Conservation (phyloP, 169 alveolate species). For the Plasmodium sp. region DNA sequence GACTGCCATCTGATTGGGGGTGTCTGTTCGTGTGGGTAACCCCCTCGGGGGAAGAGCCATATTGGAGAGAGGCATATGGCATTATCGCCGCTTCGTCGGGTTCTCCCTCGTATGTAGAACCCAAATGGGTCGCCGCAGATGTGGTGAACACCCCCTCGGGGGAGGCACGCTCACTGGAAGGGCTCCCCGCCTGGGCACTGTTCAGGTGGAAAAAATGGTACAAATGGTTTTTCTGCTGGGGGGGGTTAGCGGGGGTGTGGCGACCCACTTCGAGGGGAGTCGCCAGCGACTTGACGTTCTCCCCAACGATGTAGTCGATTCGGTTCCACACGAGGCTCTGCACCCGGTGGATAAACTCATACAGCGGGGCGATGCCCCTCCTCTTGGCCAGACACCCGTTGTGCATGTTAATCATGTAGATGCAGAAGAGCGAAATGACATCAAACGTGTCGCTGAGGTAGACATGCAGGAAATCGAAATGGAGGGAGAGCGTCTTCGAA, state of each 20-base stretch:
- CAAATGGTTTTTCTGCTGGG: neutral
- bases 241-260: neutral
- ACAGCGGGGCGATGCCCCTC: conserved; percentile 21
- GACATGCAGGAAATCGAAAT: conserved; percentile 30
- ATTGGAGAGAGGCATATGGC: neutral
- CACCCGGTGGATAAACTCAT: conserved; percentile 9
- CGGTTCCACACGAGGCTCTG: conserved; percentile 40
- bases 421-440: conserved; percentile 28
- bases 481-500: conserved; percentile 25
- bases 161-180: neutral
- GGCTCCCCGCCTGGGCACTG: neutral
- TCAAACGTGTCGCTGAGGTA: conserved; percentile 28
- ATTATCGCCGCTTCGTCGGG: neutral
- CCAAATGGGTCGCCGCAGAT: neutral
- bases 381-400: neutral
- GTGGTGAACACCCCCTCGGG: neutral
- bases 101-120: neutral
- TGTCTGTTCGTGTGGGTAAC: neutral
- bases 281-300: conserved; percentile 11
- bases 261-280: neutral
- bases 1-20: neutral
- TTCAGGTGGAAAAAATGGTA: neutral
- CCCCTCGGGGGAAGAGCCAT: neutral
- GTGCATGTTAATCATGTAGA: conserved; percentile 37
- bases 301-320: conserved; percentile 1